Percentiles rank a stretch among this genome's conserved stretches.
phyloP scores from a whole-genome alignment of 345 rosid genomes.

The Hirschfeldia incana region DNA sequence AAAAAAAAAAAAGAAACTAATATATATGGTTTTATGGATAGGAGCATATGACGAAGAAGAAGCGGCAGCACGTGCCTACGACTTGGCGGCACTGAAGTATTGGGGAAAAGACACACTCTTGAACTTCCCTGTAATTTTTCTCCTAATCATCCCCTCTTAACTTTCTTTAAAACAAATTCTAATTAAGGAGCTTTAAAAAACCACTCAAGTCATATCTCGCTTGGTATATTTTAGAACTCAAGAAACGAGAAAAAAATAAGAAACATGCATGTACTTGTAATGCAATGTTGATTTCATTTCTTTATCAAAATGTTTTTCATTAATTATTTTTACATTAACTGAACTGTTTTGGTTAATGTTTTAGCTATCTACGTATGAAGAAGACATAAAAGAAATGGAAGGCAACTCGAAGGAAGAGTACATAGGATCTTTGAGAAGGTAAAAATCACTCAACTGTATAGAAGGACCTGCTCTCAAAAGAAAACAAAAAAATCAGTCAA shows the following conservation, averaged over 20 bases:
- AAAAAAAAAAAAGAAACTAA: too few relatives aligned
- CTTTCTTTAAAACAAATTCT: neutral
- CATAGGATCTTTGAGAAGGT: slow-evolving; percentile 90
- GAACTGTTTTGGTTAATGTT: neutral
- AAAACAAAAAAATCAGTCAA: too few relatives aligned
- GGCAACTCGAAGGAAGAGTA: slow-evolving; percentile 79
- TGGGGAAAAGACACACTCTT: slow-evolving; percentile 91
- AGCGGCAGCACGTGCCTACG: slow-evolving; percentile 94
- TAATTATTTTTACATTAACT: neutral
- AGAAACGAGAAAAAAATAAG: slow-evolving; percentile 7
- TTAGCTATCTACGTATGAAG: slow-evolving; percentile 59
- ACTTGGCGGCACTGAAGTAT: slow-evolving; percentile 92
- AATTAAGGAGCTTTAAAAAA: neutral
- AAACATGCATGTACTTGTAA: neutral
- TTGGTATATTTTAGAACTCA: slow-evolving; percentile 1
- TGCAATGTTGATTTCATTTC: neutral
- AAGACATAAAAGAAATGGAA: slow-evolving; percentile 78
- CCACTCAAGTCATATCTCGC: neutral
- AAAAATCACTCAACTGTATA: neutral
- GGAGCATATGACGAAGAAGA: slow-evolving; percentile 94
- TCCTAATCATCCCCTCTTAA: slow-evolving; percentile 1
- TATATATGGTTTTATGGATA: slow-evolving; percentile 37
- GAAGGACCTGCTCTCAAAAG: too few relatives aligned
- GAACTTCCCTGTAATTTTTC: slow-evolving; percentile 70
- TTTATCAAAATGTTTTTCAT: neutral